Conservation (phyloP, 345 rosid species). For the Eucalyptus cloeziana region DNA sequence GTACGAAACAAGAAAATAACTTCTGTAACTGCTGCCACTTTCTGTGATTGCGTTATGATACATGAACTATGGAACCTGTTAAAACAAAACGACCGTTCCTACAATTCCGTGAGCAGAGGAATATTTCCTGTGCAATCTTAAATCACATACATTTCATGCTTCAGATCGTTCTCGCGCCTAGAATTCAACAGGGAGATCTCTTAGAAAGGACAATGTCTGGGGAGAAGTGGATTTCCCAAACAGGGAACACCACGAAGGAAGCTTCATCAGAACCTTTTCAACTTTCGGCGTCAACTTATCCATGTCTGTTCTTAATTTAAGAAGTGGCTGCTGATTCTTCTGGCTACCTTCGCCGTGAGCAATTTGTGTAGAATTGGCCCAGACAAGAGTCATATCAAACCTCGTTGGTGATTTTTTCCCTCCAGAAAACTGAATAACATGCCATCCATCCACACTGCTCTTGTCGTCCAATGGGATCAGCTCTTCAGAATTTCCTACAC, state of each 20-base stretch:
- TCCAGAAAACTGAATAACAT: constrained; percentile 70
- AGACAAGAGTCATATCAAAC: constrained; percentile 44
- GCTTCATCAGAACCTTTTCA: constrained; percentile 30
- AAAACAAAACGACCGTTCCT: background rate
- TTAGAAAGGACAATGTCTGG: constrained; percentile 45
- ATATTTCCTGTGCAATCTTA: background rate
- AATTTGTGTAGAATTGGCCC: constrained; percentile 10
- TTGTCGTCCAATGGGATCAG: constrained; percentile 42
- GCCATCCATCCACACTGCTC: constrained; percentile 62
- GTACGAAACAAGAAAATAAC: background rate
- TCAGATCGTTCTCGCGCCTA: background rate
- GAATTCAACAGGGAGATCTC: constrained; percentile 42
- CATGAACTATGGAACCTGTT: background rate
- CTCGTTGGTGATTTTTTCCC: constrained; percentile 53
- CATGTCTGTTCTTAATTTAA: constrained; percentile 81
- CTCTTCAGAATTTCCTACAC: constrained; percentile 39
- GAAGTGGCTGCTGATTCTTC: constrained; percentile 21
- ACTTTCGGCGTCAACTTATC: constrained; percentile 47
- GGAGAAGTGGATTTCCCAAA: constrained; percentile 91
- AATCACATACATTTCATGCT: background rate
- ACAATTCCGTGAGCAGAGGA: background rate
- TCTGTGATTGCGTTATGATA: background rate
- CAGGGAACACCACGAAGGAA: constrained; percentile 71
- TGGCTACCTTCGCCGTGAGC: background rate
- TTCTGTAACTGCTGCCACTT: background rate